Evolutionary conservation across 2,329 filamentous ascomycete species (phyloP), one percentile per base, ranked within the genome.

Genomic region (Corniculantispora saksenae): DNA sequence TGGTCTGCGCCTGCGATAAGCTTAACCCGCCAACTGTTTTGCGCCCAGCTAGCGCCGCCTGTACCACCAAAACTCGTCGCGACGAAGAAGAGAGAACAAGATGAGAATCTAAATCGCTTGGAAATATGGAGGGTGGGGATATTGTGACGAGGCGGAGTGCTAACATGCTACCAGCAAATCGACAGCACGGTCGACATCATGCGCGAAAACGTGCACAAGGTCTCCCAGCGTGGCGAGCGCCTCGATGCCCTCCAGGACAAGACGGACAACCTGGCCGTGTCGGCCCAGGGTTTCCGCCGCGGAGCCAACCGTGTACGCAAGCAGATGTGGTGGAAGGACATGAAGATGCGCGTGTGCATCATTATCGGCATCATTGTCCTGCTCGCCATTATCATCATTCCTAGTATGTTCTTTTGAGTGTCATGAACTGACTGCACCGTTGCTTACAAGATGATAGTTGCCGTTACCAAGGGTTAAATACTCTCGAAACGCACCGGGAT

Each of bases 291-390:
- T 68, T 99, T 99, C 87, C 92, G 94, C 74, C 90, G 94, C 71
- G 94, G 95, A 70, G 95, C 96, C 80, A 99, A 98, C 84, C 86
- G 93, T 73, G 94, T 99, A 72, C 89, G 95, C 79, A 94, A 94
- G 85, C 90, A 97, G 81, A 98, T 98, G 94, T 98, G 94, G 94
- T 98, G 94, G 94, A 98, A 98, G 87, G 94, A 98, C 77, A 97
- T 97, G 93, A 98, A 98, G 89, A 99, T 99, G 95, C 90, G 95
- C 79, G 95, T 97, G 85, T 98, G 94, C 82, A 84, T 99, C 72
- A 91, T 97, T 76, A 85, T 89, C 66, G 95, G 94, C 74, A 91
- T 99, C 80, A 91, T 98, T 78, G 86, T 98, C 72, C 85, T 99
- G 72, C 86, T 99, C 71, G 83, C 97, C 72, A 87, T 99, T 79